Conservation (phyloP, 2,329 filamentous ascomycete genomes). For the Alternaria arbusti region DNA sequence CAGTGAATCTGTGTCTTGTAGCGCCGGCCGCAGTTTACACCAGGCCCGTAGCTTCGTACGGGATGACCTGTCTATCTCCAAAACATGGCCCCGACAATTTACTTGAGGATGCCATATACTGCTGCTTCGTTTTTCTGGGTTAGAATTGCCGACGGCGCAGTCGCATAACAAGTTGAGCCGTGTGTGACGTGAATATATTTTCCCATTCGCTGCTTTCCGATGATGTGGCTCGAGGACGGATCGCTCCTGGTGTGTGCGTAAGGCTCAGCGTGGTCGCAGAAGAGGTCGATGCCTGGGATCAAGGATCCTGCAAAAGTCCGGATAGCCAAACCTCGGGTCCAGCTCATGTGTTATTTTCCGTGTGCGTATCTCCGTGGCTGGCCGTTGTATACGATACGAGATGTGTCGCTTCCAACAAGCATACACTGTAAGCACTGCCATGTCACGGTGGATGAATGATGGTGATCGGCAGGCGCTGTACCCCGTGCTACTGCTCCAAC, state of each 20-base stretch:
- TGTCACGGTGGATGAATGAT: neutral
- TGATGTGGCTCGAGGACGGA: neutral
- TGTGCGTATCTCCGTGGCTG: neutral
- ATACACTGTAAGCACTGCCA: neutral
- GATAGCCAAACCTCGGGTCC: neutral
- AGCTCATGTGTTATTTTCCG: neutral
- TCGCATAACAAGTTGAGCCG: neutral
- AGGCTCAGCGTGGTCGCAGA: conserved; percentile 13
- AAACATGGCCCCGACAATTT: no score
- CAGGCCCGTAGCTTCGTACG: neutral
- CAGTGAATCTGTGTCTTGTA: neutral
- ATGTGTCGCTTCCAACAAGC: neutral
- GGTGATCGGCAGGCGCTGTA: neutral
- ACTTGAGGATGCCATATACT: neutral
- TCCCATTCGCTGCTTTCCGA: conserved; percentile 1
- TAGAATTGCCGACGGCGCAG: conserved; percentile 7
- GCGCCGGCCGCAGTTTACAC: neutral
- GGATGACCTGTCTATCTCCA: neutral
- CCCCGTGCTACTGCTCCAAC: neutral
- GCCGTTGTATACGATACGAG: neutral
- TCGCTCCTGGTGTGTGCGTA: conserved; percentile 4
- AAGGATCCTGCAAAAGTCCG: neutral
- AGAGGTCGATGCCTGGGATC: neutral
- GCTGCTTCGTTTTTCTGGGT: neutral
- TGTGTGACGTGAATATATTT: conserved; percentile 3